Conservation (phyloP, 1,139 yeast genomes). For the Kluyveromyces sp. region DNA sequence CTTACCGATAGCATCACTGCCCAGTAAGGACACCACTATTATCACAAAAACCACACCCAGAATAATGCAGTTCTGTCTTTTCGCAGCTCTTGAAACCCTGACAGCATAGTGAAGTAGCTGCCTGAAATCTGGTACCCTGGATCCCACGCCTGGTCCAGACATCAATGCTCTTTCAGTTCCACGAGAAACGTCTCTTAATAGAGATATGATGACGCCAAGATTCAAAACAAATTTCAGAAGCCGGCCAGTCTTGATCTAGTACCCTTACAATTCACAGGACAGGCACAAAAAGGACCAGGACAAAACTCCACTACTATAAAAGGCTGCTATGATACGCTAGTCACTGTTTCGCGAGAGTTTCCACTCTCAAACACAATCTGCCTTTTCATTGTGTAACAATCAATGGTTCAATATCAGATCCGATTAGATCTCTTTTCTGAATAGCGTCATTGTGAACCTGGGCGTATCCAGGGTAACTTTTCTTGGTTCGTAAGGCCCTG, state of each 20-base stretch:
- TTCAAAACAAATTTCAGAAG: neutral
- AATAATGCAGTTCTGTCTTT: conserved; percentile 2
- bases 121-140: neutral
- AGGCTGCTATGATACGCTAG: no score
- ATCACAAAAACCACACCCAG: conserved; percentile 1
- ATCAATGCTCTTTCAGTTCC: neutral
- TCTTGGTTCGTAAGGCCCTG: no score
- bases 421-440: neutral
- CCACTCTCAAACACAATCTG: no score
- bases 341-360: no score
- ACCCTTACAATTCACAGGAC: neutral
- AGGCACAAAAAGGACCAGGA: no score
- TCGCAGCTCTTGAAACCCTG: neutral
- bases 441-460: neutral
- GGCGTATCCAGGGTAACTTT: neutral
- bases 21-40: neutral
- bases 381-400: no score
- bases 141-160: neutral
- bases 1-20: neutral
- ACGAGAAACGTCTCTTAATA: no score
- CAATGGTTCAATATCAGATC: no score
- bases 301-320: no score
- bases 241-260: neutral
- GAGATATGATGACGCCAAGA: no score
- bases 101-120: conserved; percentile 1